Evolutionary conservation across 371 early-diverging fungal species (phyloP).

Genomic region (Mucor lusitanicus): DNA sequence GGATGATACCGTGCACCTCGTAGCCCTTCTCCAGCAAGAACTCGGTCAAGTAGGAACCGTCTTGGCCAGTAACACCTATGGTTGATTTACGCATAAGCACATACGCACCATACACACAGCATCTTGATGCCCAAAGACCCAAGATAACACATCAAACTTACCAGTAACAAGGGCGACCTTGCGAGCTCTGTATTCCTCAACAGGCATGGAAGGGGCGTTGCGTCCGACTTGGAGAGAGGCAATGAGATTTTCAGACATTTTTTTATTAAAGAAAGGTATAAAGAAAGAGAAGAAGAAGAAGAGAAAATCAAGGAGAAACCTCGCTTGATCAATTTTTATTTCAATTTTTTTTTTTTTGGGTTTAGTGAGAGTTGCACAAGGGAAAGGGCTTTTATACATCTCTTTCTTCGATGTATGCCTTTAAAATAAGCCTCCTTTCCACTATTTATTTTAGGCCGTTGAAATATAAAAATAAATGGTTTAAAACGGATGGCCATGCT

Average conservation of each 20-base stretch:
- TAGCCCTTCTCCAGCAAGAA: constrained; percentile 78
- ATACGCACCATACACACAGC: not conserved
- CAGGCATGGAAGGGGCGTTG: constrained; percentile 31
- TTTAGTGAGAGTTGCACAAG: constrained; percentile 2
- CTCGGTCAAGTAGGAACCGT: constrained; percentile 82
- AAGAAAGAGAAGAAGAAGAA: constrained; percentile 2
- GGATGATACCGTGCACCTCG: constrained; percentile 84
- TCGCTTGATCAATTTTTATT: constrained; percentile 4
- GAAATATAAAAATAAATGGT: not conserved
- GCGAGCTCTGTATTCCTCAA: constrained; percentile 61
- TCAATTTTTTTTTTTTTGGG: constrained; percentile 1
- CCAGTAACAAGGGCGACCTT: constrained; percentile 71
- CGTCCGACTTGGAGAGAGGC: constrained; percentile 30
- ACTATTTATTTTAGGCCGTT: not conserved
- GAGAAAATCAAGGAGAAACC: not conserved
- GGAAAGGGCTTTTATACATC: not conserved
- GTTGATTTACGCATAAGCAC: not conserved
- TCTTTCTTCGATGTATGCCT: not conserved
- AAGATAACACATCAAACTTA: constrained; percentile 21
- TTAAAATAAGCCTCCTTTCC: constrained; percentile 1
- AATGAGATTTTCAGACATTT: constrained; percentile 21
- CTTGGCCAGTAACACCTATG: constrained; percentile 82
- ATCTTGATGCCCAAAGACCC: not conserved
- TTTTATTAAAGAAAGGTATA: not conserved
- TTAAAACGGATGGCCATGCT: not conserved